These are phyloP conservation scores for Ophiostoma fasciatum DNA, from an alignment of 2,329 filamentous ascomycete genomes.

Conservation along the genomic window DNA sequence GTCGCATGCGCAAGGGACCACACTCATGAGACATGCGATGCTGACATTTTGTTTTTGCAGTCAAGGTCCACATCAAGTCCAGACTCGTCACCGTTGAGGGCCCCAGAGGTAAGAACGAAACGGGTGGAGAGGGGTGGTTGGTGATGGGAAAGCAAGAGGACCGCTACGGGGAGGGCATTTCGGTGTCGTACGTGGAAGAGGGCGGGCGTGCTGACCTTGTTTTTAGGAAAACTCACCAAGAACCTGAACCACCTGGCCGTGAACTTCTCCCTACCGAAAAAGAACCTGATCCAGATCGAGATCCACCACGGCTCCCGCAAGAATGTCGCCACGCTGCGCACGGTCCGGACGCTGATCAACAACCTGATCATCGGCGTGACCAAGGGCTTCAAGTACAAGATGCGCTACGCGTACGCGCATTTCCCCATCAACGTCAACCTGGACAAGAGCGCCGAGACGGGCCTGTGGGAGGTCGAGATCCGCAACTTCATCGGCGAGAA, in stretches of 20 bases:
- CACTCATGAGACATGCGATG: no score
- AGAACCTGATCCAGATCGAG: slow-evolving; percentile 85
- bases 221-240: slow-evolving; percentile 95
- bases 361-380: slow-evolving; percentile 98
- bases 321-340: slow-evolving; percentile 94
- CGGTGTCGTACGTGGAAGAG: no score
- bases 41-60: no score
- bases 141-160: not conserved
- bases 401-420: slow-evolving; percentile 99
- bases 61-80: slow-evolving; percentile 97
- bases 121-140: not conserved
- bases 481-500: slow-evolving; percentile 99
- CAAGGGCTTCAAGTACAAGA: slow-evolving; percentile 99
- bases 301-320: slow-evolving; percentile 98
- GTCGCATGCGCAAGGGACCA: no score
- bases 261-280: slow-evolving; percentile 80
- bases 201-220: no score
- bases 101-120: slow-evolving; percentile 57
- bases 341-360: slow-evolving; percentile 95
- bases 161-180: no score
- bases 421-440: slow-evolving; percentile 99
- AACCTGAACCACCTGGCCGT: slow-evolving; percentile 93
- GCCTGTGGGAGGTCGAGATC: slow-evolving; percentile 86
- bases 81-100: slow-evolving; percentile 94
- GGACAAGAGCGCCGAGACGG: slow-evolving; percentile 88